Evolutionary conservation across 306 rosid species (phyloP).

Genomic region (Lathyrus tuberosus): DNA sequence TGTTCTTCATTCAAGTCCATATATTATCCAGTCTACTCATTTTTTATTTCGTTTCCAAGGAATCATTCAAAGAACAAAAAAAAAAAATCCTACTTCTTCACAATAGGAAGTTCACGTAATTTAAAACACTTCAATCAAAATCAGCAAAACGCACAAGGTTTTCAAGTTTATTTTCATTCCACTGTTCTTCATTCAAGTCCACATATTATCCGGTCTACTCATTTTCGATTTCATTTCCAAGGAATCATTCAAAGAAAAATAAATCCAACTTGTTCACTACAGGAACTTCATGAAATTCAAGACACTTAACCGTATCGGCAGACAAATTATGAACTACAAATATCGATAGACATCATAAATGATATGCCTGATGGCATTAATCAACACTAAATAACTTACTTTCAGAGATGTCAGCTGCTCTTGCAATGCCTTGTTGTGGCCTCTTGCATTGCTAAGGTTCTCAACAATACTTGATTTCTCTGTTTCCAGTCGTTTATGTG

Average conservation of each 20-base stretch:
- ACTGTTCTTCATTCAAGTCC: neutral
- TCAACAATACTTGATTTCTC: slow-evolving; percentile 85
- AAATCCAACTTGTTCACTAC: neutral
- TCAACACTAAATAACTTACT: slow-evolving; percentile 49
- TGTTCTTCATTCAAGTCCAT: neutral
- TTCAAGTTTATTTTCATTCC: slow-evolving; percentile 22
- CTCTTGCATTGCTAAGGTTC: slow-evolving; percentile 76
- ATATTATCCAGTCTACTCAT: slow-evolving; percentile 10
- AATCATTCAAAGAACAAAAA: neutral
- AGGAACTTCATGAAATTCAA: slow-evolving; percentile 7
- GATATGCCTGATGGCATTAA: neutral
- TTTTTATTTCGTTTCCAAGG: neutral
- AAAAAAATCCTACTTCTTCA: neutral
- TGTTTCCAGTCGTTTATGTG: slow-evolving; percentile 66
- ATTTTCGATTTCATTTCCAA: slow-evolving; percentile 5
- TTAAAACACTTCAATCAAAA: slow-evolving; percentile 5
- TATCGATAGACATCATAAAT: neutral
- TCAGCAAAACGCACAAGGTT: neutral
- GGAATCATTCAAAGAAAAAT: neutral
- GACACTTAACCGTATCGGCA: neutral
- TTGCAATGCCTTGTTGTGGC: slow-evolving; percentile 83
- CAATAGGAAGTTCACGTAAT: neutral
- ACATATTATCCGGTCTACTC: slow-evolving; percentile 8
- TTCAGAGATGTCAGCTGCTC: slow-evolving; percentile 68
- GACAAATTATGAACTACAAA: slow-evolving; percentile 6